These are phyloP conservation scores for Peronosclerospora sorghi DNA, from an alignment of 352 stramenopile genomes.

Conservation along the genomic window DNA sequence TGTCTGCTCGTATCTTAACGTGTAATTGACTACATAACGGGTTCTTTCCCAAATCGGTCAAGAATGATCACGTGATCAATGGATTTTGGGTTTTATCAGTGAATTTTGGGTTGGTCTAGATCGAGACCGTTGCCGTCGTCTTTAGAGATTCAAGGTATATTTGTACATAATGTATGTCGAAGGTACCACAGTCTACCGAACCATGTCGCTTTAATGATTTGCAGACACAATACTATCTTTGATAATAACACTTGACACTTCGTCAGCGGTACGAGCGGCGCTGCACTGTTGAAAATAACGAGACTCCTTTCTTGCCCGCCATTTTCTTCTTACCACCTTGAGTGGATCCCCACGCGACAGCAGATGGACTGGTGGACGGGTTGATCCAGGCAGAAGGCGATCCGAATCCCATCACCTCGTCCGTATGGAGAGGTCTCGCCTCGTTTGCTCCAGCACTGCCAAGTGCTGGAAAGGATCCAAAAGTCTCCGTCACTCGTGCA, in stretches of 20 bases:
- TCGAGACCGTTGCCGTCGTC: too few relatives aligned
- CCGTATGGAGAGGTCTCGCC: not conserved
- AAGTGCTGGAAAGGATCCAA: conserved; percentile 59
- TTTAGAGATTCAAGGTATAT: too few relatives aligned
- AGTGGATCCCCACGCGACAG: conserved; percentile 19
- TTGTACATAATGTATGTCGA: too few relatives aligned
- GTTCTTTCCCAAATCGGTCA: too few relatives aligned
- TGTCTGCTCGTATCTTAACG: too few relatives aligned
- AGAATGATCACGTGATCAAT: too few relatives aligned
- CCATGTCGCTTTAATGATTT: not conserved
- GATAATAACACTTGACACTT: too few relatives aligned
- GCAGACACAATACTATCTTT: not conserved
- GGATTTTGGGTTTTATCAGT: too few relatives aligned
- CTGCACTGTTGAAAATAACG: conserved; percentile 61
- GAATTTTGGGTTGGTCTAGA: too few relatives aligned
- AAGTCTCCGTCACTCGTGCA: conserved; percentile 57
- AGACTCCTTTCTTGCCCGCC: conserved; percentile 53
- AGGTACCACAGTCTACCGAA: conserved; percentile 1
- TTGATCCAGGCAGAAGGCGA: conserved; percentile 38
- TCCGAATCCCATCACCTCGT: conserved; percentile 11
- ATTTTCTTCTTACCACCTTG: conserved; percentile 51
- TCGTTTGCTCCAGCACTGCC: conserved; percentile 8
- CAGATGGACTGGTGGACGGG: conserved; percentile 18
- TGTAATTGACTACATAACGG: too few relatives aligned
- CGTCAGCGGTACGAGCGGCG: conserved; percentile 59